Percentiles rank a stretch among this genome's conserved stretches.
These are phyloP conservation scores for Fomitopsis pulvina DNA, from an alignment of 768 basidiomycete species.

Conservation along the genomic window DNA sequence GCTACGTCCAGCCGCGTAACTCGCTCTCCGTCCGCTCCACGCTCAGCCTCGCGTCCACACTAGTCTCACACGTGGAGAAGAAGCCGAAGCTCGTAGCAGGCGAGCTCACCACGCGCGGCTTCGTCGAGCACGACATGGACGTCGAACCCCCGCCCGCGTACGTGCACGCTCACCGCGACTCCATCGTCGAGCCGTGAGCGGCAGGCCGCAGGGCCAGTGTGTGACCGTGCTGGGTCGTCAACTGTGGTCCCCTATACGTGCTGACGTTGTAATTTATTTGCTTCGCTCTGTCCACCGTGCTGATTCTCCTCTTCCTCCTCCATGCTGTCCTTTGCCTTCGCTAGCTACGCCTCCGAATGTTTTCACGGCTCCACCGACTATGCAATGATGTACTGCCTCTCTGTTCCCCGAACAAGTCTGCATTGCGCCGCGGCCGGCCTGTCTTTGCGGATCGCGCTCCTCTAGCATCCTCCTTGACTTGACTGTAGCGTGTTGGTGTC, in stretches of 20 bases:
- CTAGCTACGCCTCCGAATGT: neutral
- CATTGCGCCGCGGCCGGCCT: too few relatives aligned
- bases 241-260: neutral
- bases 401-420: too few relatives aligned
- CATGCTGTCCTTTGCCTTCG: neutral
- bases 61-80: slow-evolving; percentile 3
- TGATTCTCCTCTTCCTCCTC: neutral
- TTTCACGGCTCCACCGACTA: neutral
- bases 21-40: slow-evolving; percentile 1
- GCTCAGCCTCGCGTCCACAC: neutral
- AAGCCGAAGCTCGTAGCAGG: slow-evolving; percentile 15
- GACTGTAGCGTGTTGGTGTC: too few relatives aligned
- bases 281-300: neutral
- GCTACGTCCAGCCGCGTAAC: slow-evolving; percentile 3
- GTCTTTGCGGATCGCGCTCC: too few relatives aligned
- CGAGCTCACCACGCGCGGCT: slow-evolving; percentile 18
- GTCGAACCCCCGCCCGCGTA: slow-evolving; percentile 14
- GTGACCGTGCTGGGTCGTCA: neutral
- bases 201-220: too few relatives aligned
- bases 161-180: neutral
- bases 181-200: neutral
- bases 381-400: neutral
- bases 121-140: slow-evolving; percentile 15
- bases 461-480: too few relatives aligned
- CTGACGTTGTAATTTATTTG: neutral